Evolutionary conservation across 805 yeast species (phyloP), one percentile per base, ranked within the genome.

Genomic region (Lipomyces yamanashiensis): DNA sequence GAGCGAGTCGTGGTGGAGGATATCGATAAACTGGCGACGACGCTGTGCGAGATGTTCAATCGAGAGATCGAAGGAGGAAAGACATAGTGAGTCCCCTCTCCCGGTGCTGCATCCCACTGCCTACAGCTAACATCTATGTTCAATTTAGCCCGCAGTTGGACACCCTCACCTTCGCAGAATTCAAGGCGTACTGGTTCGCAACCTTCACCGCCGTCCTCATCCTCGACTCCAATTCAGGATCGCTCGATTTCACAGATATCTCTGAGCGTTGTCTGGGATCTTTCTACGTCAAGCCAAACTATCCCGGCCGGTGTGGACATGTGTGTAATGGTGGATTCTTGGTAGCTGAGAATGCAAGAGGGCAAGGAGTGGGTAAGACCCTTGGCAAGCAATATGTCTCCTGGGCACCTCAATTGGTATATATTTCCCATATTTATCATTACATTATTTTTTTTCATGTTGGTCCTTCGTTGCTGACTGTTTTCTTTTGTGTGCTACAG

Each of bases 241-340:
- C 33, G 13, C 23, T 37, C n/a, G 50, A 54, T n/a, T 44, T 52
- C 28, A 67, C 71, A 6, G 78, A 79, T 52, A 85, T 88, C 86
- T 76, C 78, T 4, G 72, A 78, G 0, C n/a, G 56, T 15, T 83
- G 86, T 64, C 73, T 90, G 51, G 98, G 97, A 0, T 41, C 68
- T 12, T 51, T 52, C 54, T 65, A 65, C 54, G 80, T 92, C 71
- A 91, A 89, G 72, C 97, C 98, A 17, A 92, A 92, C 75, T 92
- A 92, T 73, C 76, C 80, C 1, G 97, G 96, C 8, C 82, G 96
- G 62, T 87, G 93, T 67, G 85, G 95, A 0, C 97, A 92, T 71
- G 87, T 85, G 36, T 90, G 97, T 71, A 92, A 92, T 74, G 97
- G 87, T 0, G 97, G 96, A 0, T 92, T 92, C 72, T 73, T 91